Conservation (phyloP, 75 land plant genomes). For the Pinus tabuliformis region DNA sequence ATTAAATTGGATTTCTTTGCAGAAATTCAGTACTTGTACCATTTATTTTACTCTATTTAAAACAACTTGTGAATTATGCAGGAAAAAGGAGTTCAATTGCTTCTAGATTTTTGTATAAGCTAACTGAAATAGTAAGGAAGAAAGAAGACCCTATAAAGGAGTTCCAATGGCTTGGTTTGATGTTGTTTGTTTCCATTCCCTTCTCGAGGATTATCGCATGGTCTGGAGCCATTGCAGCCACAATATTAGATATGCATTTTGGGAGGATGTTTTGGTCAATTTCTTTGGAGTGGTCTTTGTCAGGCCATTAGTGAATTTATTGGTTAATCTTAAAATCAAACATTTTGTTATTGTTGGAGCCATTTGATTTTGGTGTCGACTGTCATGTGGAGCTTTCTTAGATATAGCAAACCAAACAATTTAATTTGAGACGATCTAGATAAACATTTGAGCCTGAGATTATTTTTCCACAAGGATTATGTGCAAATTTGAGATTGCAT, state of each 20-base stretch:
- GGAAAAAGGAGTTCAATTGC: constrained; percentile 58
- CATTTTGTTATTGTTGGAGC: too few species aligned
- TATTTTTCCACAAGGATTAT: too few species aligned
- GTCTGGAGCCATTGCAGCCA: constrained; percentile 92
- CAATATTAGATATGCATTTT: constrained; percentile 91
- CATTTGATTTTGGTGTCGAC: too few species aligned
- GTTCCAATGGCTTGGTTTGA: constrained; percentile 95
- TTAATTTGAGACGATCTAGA: too few species aligned
- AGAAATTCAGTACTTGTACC: constrained; percentile 99
- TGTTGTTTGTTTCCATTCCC: constrained; percentile 98
- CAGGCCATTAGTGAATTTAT: constrained; percentile 83
- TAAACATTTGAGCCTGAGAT: too few species aligned
- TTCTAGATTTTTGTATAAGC: constrained; percentile 44
- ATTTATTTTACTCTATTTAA: constrained; percentile 79
- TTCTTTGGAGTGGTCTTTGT: constrained; percentile 89
- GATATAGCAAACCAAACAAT: too few species aligned
- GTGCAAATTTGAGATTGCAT: too few species aligned
- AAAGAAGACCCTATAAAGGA: constrained; percentile 92
- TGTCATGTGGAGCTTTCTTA: too few species aligned
- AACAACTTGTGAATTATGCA: constrained; percentile 45
- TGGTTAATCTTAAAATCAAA: constrained; percentile 32
- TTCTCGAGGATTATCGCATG: constrained; percentile 99
- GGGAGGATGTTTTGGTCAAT: constrained; percentile 87
- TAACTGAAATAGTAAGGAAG: constrained; percentile 65
- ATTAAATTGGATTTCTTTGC: constrained; percentile 8